phyloP scores from a whole-genome alignment of 305 asterid species.

The Rubia tinctorum region DNA sequence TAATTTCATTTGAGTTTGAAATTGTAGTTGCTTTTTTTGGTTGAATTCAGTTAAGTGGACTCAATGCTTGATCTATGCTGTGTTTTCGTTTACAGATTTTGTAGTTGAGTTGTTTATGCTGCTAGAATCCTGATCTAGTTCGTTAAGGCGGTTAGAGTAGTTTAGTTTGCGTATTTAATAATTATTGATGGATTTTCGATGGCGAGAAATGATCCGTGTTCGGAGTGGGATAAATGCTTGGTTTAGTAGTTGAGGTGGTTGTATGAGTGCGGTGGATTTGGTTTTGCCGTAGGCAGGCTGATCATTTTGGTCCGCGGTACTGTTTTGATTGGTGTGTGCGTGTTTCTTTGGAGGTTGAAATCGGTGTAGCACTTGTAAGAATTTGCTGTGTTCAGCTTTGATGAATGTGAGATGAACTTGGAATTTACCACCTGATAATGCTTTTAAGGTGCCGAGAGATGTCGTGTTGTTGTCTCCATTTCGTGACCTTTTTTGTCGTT shows the following conservation, averaged over 20 bases:
- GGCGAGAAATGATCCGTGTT: background rate
- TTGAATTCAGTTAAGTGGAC: background rate
- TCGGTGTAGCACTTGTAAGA: background rate
- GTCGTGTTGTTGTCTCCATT: background rate
- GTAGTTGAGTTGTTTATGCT: background rate
- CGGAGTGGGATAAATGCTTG: background rate
- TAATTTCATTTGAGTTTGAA: constrained; percentile 33
- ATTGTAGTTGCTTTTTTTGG: background rate
- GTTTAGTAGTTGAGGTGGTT: constrained; percentile 8
- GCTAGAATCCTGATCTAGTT: constrained; percentile 8
- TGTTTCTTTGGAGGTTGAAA: background rate
- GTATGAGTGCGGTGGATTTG: background rate
- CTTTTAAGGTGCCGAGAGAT: background rate
- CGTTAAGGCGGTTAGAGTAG: background rate
- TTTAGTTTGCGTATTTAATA: no score
- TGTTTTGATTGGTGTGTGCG: background rate
- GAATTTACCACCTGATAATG: background rate
- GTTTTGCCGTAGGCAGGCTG: background rate
- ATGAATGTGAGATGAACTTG: background rate
- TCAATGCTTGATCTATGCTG: constrained; percentile 11
- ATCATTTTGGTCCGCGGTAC: background rate
- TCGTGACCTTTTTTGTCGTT: background rate
- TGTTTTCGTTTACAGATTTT: background rate
- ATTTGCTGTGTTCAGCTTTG: background rate
- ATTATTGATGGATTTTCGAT: background rate